Base-by-base conservation (phyloP, 2,329 filamentous ascomycete genomes). In the Phialocephala sp. region DNA sequence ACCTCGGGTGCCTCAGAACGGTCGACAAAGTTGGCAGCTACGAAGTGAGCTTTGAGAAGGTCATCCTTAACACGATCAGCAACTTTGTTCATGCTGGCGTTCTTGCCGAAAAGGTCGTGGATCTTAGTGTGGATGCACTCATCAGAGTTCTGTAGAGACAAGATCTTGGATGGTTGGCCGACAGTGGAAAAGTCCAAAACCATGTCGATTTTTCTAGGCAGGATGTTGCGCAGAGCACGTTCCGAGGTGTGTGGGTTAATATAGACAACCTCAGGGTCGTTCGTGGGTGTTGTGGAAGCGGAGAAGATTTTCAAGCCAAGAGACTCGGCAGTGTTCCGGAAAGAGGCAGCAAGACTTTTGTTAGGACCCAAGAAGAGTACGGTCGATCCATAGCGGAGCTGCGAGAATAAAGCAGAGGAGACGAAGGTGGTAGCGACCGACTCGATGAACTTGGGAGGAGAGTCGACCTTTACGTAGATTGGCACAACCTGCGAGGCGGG, bases 11-110 rank as follows among this genome's bases (percentile, higher is more conserved):
- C 20, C 24, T 61, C 63, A 27, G 63, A 57, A 22, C 39, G 58
- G n/a, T 65, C 63, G n/a, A 65, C 63, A 18, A 65, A 65, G 36
- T 61, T 65, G 18, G 63, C 63, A 36, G 63, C 63, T n/a, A 65
- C 63, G 36, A 65, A 65, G 59, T 65, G 63, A 20, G 63, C 63
- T 22, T 65, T 65, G 52, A 65, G 59, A 24, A 65, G 63, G 11
- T 65, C 63, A 37, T 65, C 59, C 35, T 65, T 59, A 11, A 65
- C 47, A 36, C 63, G 36, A 22, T 65, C 63, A 2, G 63, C 50
- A 22, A 61, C 50, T 18, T 61, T 65, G 63, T 55, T 61, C 8
- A 52, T 56, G 24, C 41, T 65, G 11, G 59, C 58, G 35, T 65
- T 61, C 52, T 58, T 65, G 39, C 63, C 58, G n/a, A 65, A 65